A percentile compares a stretch with the other conserved stretches of the same genome.
These are phyloP conservation scores for Aspergillus sergii DNA, from an alignment of 2,329 filamentous ascomycete species.

Conservation along the genomic window DNA sequence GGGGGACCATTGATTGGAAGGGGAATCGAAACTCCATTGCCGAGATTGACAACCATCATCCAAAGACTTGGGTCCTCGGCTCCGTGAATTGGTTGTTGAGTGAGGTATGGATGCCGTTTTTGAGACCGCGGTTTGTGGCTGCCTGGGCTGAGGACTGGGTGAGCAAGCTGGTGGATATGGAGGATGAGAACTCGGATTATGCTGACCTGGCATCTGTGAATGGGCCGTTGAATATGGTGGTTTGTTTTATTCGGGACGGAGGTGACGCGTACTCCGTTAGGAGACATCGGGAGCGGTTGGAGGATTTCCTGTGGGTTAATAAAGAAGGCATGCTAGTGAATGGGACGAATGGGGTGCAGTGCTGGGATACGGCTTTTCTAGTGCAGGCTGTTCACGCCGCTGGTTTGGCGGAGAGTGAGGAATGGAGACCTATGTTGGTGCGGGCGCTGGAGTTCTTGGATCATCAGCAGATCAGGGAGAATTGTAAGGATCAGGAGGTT, in stretches of 20 bases:
- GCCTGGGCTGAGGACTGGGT: constrained; percentile 3
- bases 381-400: constrained; percentile 8
- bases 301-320: constrained; percentile 11
- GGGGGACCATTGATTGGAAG: constrained; percentile 3
- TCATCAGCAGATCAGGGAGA: constrained; percentile 1
- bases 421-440: background rate
- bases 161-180: background rate
- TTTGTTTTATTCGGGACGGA: constrained; percentile 6
- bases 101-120: constrained; percentile 9
- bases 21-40: constrained; percentile 5
- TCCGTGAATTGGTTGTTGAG: constrained; percentile 3
- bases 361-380: constrained; percentile 13
- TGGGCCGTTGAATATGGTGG: constrained; percentile 8
- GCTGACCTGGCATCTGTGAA: constrained; percentile 1
- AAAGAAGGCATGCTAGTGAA: constrained; percentile 8
- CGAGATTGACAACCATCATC: constrained; percentile 4
- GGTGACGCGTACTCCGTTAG: background rate
- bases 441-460: constrained; percentile 8
- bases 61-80: background rate
- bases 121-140: background rate
- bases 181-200: constrained; percentile 3
- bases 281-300: constrained; percentile 3
- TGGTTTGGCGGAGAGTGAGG: background rate
- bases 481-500: background rate
- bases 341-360: constrained; percentile 10